A percentile compares a stretch with the other conserved stretches of the same genome.
Evolutionary conservation across 306 rosid genomes (phyloP).

Genomic region (Ormosia emarginata): DNA sequence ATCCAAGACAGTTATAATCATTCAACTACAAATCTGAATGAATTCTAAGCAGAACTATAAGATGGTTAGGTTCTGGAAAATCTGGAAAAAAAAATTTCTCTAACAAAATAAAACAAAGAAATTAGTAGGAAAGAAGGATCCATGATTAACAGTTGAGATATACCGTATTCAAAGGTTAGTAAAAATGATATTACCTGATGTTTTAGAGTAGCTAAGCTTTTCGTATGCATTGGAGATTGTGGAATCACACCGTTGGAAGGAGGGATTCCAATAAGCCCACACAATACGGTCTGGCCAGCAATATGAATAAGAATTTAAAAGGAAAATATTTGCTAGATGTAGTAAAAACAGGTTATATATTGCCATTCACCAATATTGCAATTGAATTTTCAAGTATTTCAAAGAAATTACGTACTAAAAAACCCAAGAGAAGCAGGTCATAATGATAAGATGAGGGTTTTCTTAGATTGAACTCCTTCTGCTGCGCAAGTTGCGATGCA

Average conservation of each 20-base stretch:
- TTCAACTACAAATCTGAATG: not conserved
- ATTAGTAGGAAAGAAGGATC: not conserved
- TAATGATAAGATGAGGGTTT: constrained; percentile 93
- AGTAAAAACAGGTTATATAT: constrained; percentile 3
- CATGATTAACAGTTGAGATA: not conserved
- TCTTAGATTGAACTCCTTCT: constrained; percentile 88
- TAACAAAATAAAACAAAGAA: not conserved
- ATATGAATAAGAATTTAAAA: constrained; percentile 15
- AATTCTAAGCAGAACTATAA: not conserved
- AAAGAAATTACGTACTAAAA: constrained; percentile 54
- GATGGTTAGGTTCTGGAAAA: not conserved
- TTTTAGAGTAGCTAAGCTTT: constrained; percentile 93
- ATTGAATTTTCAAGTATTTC: constrained; percentile 7
- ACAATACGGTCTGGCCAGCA: constrained; percentile 61
- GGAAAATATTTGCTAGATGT: not conserved
- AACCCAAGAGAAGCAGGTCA: constrained; percentile 87
- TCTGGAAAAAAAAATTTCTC: not conserved
- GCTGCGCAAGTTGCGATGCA: constrained; percentile 96
- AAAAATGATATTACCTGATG: constrained; percentile 61
- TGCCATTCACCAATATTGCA: not conserved
- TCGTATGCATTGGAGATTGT: constrained; percentile 98
- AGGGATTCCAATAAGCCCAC: constrained; percentile 95
- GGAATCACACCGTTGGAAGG: constrained; percentile 97
- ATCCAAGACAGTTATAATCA: not conserved
- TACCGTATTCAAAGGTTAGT: not conserved